These are phyloP conservation scores for Novymonas esmeraldas DNA, from an alignment of 208 protist genomes.

Conservation along the genomic window DNA sequence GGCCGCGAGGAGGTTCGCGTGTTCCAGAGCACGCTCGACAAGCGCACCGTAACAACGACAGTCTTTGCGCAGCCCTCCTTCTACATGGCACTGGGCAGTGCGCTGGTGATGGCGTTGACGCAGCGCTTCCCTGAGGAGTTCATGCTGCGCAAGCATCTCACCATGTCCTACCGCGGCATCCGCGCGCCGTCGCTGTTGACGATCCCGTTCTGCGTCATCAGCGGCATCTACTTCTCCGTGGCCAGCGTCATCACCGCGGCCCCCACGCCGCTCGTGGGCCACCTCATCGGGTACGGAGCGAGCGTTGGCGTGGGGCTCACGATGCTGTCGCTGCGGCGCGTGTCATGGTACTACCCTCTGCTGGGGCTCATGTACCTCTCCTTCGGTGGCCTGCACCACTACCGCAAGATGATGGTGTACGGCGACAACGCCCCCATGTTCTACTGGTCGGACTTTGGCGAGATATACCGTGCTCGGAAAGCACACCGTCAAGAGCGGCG, in stretches of 20 bases:
- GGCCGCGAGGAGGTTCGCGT: conserved; percentile 69
- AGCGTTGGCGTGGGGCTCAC: conserved; percentile 68
- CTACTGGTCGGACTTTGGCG: conserved; percentile 76
- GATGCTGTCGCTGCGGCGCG: conserved; percentile 67
- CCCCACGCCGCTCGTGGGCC: conserved; percentile 57
- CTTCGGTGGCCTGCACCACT: conserved; percentile 87
- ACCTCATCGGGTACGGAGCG: conserved; percentile 69
- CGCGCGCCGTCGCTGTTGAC: conserved; percentile 66
- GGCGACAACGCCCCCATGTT: conserved; percentile 86
- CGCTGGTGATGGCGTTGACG: conserved; percentile 75
- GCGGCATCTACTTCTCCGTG: conserved; percentile 69
- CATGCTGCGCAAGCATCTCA: conserved; percentile 68
- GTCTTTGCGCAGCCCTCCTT: conserved; percentile 83
- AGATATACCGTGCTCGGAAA: conserved; percentile 35
- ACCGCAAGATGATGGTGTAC: conserved; percentile 86
- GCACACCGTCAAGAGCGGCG: conserved; percentile 13
- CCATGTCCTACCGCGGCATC: conserved; percentile 84
- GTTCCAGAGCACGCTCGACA: conserved; percentile 80
- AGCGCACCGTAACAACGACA: conserved; percentile 64
- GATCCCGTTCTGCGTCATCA: conserved; percentile 81
- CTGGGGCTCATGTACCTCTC: conserved; percentile 76
- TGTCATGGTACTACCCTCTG: conserved; percentile 90
- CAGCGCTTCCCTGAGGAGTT: conserved; percentile 87
- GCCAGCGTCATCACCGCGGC: conserved; percentile 71
- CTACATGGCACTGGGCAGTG: conserved; percentile 79